A percentile compares a stretch with the other conserved stretches of the same genome.
These are phyloP conservation scores for Hansfordia pulvinata DNA, from an alignment of 2,329 filamentous ascomycete genomes.

Conservation along the genomic window DNA sequence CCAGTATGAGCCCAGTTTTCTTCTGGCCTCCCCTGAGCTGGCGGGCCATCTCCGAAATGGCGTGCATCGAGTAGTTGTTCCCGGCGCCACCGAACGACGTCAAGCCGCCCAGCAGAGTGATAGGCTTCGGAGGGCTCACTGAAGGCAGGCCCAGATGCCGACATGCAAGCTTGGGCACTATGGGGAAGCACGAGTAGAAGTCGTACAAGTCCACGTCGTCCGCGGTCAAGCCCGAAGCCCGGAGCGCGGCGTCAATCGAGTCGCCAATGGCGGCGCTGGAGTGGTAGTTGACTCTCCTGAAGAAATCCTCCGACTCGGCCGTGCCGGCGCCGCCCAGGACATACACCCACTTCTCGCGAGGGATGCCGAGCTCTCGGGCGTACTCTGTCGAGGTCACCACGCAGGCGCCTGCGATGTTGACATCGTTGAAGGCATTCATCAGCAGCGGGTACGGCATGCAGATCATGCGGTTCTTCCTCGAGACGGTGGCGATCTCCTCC, in stretches of 20 bases:
- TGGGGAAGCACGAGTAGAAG: slow-evolving; percentile 59
- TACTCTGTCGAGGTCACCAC: slow-evolving; percentile 43
- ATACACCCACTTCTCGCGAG: slow-evolving; percentile 46
- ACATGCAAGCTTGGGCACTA: slow-evolving; percentile 54
- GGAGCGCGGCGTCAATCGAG: slow-evolving; percentile 39
- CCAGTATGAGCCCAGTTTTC: slow-evolving; percentile 42
- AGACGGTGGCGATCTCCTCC: slow-evolving; percentile 37
- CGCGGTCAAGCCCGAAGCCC: slow-evolving; percentile 27
- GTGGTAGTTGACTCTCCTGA: slow-evolving; percentile 41
- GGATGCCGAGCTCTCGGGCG: slow-evolving; percentile 39
- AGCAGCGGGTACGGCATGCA: slow-evolving; percentile 53
- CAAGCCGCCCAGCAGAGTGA: slow-evolving; percentile 50
- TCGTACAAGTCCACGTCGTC: slow-evolving; percentile 46
- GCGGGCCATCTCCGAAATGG: slow-evolving; percentile 40
- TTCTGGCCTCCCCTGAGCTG: slow-evolving; percentile 31
- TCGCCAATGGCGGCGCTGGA: slow-evolving; percentile 42
- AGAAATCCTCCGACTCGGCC: slow-evolving; percentile 28
- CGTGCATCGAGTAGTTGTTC: slow-evolving; percentile 60
- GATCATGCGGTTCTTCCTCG: slow-evolving; percentile 50
- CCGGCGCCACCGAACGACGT: slow-evolving; percentile 59
- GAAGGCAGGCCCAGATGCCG: slow-evolving; percentile 42
- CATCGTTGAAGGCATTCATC: slow-evolving; percentile 60
- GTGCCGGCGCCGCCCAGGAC: slow-evolving; percentile 50
- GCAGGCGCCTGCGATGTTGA: slow-evolving; percentile 48
- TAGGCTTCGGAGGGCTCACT: slow-evolving; percentile 27